Evolutionary conservation across 225 moss, liverwort and hornwort genomes (phyloP).

Genomic region (Climacium dendroides): DNA sequence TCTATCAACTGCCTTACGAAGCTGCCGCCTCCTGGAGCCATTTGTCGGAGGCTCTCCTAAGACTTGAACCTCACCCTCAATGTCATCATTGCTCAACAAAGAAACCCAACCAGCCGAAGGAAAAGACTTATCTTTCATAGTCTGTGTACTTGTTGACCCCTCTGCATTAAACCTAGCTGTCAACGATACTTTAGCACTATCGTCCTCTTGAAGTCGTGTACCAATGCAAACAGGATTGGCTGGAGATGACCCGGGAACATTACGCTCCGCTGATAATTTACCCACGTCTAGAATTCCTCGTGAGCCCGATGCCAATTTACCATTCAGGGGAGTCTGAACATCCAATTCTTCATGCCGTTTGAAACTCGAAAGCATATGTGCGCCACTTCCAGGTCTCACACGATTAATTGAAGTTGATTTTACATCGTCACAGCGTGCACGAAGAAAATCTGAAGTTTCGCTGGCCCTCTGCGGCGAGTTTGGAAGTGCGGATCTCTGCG

Average conservation of each 20-base stretch:
- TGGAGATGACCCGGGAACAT: constrained; percentile 7
- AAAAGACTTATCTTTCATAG: neutral
- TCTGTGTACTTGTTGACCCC: neutral
- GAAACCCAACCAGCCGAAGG: neutral
- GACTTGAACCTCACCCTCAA: neutral
- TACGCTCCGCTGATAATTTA: neutral
- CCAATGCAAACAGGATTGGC: constrained; percentile 12
- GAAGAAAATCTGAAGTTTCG: neutral
- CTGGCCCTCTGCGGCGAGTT: neutral
- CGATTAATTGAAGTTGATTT: neutral
- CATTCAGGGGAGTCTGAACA: neutral
- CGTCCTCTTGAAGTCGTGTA: neutral
- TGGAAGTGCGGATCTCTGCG: neutral
- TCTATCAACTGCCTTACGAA: constrained; percentile 28
- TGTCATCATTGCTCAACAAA: neutral
- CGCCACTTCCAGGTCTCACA: neutral
- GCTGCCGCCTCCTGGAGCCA: constrained; percentile 5
- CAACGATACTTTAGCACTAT: constrained; percentile 1
- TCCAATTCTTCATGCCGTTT: neutral
- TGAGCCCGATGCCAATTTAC: neutral
- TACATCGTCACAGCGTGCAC: neutral
- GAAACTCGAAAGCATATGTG: neutral
- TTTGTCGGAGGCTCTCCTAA: constrained; percentile 3
- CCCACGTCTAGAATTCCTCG: neutral
- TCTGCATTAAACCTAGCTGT: constrained; percentile 8